Evolutionary conservation across 2,329 filamentous ascomycete genomes (phyloP), one percentile per base, ranked within the genome.

Genomic region (Claviceps fusiformis): DNA sequence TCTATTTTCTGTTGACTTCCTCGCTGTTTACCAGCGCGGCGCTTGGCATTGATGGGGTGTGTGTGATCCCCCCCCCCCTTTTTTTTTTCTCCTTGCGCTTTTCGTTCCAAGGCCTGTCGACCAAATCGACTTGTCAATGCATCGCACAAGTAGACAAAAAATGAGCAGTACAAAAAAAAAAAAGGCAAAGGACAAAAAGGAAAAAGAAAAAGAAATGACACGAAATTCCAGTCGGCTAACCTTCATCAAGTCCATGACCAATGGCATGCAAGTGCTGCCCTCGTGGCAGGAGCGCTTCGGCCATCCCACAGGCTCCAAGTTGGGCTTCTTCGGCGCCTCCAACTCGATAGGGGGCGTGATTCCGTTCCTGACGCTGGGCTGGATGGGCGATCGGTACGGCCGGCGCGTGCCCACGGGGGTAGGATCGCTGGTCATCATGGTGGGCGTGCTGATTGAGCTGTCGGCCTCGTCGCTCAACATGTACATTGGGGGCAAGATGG

Each of bases 1-100:
- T 73, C 4, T 73, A 73, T 59, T 73, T 73, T 43, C 59, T 73
- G 3, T 65, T 73, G 17, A 73, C 71, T 0, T 73, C 71, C 0
- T 73, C 71, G 5, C 63, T 73, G 1, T 59, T 73, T 37, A 68
- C 71, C 39, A 73, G 70, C 56, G 68, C 69, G 29, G 70, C 71
- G 3, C 62, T 71, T 33, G 71, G 71, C 15, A 72, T 73, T 46
- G 71, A 73, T 44, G 71, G 71, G 19, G 69, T 70, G 62, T 59
- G 68, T 64, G 5, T 37, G 19, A 19, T 19, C 19, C 19, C 19
- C 19, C 19, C 19, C 3, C 15, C 8, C n/a, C 24, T 47, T 46
- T 13, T 33, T 2, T n/a, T 11, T 9, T 5, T 53, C n/a, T 4
- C 10, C 17, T 15, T 41, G 37, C 15, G 13, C 11, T 29, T 8